phyloP scores from a whole-genome alignment of 2,329 filamentous ascomycete species.

The Fonsecaea pedrosoi region DNA sequence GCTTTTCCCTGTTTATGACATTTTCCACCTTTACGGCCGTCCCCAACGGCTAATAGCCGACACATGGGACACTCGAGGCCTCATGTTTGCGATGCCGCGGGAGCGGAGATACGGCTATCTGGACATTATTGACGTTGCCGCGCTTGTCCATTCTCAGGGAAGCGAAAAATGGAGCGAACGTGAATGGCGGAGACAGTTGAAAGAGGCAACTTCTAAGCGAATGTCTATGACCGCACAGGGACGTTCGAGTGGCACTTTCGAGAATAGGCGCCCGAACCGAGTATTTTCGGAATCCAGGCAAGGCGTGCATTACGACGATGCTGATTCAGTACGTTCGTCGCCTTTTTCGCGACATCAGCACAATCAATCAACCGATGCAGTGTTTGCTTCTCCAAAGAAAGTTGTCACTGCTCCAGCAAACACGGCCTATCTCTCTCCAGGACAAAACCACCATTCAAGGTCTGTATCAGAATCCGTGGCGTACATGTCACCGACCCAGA shows the following conservation, averaged over 20 bases:
- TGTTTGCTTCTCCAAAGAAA: constrained; percentile 57
- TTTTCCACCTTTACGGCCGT: constrained; percentile 88
- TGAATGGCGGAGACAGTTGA: constrained; percentile 88
- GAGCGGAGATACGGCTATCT: constrained; percentile 88
- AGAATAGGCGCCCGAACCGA: constrained; percentile 42
- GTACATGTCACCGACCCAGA: constrained; percentile 34
- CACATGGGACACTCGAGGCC: constrained; percentile 80
- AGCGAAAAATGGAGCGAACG: constrained; percentile 80
- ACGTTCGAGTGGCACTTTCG: constrained; percentile 45
- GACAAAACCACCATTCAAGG: constrained; percentile 37
- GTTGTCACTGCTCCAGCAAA: constrained; percentile 31
- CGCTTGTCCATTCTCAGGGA: constrained; percentile 77
- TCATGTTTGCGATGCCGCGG: constrained; percentile 98
- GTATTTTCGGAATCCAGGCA: constrained; percentile 40
- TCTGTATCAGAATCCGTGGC: constrained; percentile 40
- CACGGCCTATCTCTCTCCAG: constrained; percentile 31
- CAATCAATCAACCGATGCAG: constrained; percentile 52
- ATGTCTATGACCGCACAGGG: constrained; percentile 66
- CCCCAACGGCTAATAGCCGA: constrained; percentile 87
- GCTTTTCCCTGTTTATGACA: constrained; percentile 92
- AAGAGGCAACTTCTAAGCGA: constrained; percentile 81
- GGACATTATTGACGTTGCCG: constrained; percentile 83
- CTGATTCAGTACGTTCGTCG: constrained; percentile 57
- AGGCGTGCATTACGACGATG: constrained; percentile 54
- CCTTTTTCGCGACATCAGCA: constrained; percentile 57